Evolutionary conservation across 805 yeast species (phyloP).

Genomic region (Jamesozyma lodderae): DNA sequence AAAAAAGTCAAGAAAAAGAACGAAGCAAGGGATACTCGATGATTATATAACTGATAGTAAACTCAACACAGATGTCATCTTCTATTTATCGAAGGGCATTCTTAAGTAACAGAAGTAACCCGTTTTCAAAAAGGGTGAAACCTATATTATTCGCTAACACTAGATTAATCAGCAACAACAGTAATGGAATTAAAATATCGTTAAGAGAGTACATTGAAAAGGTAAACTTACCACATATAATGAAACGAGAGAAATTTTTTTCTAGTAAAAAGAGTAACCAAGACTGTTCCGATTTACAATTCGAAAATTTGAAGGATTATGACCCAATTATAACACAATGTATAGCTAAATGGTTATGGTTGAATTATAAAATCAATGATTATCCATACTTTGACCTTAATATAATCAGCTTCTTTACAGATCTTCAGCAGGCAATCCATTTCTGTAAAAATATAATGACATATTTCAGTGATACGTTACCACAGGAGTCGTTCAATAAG

Average conservation of each 20-base stretch:
- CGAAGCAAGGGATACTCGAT: too few relatives aligned
- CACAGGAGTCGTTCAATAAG: conserved; percentile 18
- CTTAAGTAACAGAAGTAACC: too few relatives aligned
- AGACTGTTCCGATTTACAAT: neutral
- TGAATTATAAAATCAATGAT: conserved; percentile 56
- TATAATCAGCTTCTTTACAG: conserved; percentile 22
- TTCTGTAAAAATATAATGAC: conserved; percentile 14
- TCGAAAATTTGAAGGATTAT: conserved; percentile 3
- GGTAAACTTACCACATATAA: conserved; percentile 9
- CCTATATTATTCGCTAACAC: too few relatives aligned
- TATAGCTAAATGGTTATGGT: conserved; percentile 68
- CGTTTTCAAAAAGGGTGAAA: too few relatives aligned
- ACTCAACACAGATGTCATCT: too few relatives aligned
- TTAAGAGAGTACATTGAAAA: conserved; percentile 14
- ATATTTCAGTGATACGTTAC: conserved; percentile 13
- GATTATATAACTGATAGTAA: too few relatives aligned
- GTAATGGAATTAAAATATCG: too few relatives aligned
- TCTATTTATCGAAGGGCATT: too few relatives aligned
- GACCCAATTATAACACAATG: conserved; percentile 9
- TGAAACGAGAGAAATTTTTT: conserved; percentile 14
- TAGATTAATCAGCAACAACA: too few relatives aligned
- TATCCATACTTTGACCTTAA: conserved; percentile 62
- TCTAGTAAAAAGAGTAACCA: neutral
- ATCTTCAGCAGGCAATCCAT: conserved; percentile 18
- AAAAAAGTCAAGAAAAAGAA: too few relatives aligned